Conservation (phyloP, 2,329 filamentous ascomycete species). For the Neonectria neomacrospora region DNA sequence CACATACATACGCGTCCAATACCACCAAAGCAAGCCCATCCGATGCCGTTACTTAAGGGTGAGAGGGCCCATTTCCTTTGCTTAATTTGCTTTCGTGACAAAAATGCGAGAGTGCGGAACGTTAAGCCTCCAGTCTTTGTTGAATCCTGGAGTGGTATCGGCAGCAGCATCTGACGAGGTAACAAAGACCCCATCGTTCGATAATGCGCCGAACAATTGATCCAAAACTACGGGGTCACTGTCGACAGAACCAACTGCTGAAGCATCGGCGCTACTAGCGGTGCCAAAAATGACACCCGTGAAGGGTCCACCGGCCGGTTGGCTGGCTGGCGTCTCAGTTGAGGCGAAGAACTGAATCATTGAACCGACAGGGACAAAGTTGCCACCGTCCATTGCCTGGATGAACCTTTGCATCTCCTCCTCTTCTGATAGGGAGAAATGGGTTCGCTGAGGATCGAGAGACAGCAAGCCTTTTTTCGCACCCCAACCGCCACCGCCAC, state of each 20-base stretch:
- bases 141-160: constrained; percentile 43
- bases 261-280: constrained; percentile 34
- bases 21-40: too few relatives aligned
- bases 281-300: constrained; percentile 50
- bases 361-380: constrained; percentile 71
- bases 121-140: constrained; percentile 49
- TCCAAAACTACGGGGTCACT: constrained; percentile 43
- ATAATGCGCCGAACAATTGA: constrained; percentile 70
- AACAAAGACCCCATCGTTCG: constrained; percentile 69
- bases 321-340: constrained; percentile 42
- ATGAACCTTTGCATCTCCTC: constrained; percentile 66
- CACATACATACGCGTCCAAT: not conserved
- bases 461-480: constrained; percentile 82
- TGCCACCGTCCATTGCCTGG: constrained; percentile 57
- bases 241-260: constrained; percentile 13
- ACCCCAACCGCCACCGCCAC: constrained; percentile 88
- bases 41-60: not conserved
- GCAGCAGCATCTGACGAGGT: constrained; percentile 39
- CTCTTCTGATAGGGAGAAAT: constrained; percentile 58
- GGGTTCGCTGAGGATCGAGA: constrained; percentile 74
- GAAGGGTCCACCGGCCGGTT: constrained; percentile 31
- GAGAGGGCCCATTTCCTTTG: too few relatives aligned
- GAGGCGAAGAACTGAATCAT: constrained; percentile 73
- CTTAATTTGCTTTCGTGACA: constrained; percentile 18
- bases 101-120: constrained; percentile 50